Percentiles rank a stretch among this genome's conserved stretches.
phyloP scores from a whole-genome alignment of 163 green algal species.

The Chlorella variabilis region DNA sequence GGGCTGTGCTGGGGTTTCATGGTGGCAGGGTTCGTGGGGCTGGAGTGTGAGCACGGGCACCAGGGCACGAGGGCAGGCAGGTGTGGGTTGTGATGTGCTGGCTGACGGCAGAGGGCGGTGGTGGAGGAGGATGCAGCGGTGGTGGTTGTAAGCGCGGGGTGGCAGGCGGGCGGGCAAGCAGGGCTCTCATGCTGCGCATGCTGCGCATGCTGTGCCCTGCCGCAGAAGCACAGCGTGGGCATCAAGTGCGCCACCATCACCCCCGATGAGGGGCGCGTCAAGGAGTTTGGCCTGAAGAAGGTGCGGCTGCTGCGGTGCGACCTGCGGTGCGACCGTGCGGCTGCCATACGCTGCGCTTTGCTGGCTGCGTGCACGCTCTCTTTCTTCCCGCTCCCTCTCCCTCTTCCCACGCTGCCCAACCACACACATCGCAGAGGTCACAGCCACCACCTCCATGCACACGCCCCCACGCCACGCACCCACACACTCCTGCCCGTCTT shows the following conservation, averaged over 20 bases:
- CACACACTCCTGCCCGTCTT: not conserved
- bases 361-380: too few relatives aligned
- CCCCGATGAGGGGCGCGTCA: conserved; percentile 93
- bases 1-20: not conserved
- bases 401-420: too few relatives aligned
- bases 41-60: not conserved
- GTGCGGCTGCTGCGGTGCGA: conserved; percentile 32
- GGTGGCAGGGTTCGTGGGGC: not conserved
- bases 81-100: too few relatives aligned
- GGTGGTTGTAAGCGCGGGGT: too few relatives aligned
- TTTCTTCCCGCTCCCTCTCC: too few relatives aligned
- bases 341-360: too few relatives aligned
- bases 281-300: conserved; percentile 97
- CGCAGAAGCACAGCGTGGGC: conserved; percentile 91
- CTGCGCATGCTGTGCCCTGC: not conserved
- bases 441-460: too few relatives aligned
- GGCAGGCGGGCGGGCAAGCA: too few relatives aligned
- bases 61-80: too few relatives aligned
- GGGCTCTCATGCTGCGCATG: not conserved
- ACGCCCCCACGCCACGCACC: not conserved
- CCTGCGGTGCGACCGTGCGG: not conserved
- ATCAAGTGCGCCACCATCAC: conserved; percentile 99
- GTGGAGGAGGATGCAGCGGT: too few relatives aligned
- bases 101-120: too few relatives aligned
- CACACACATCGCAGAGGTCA: too few relatives aligned